phyloP scores from a whole-genome alignment of 306 rosid species.

The Vachellia pachyceras region DNA sequence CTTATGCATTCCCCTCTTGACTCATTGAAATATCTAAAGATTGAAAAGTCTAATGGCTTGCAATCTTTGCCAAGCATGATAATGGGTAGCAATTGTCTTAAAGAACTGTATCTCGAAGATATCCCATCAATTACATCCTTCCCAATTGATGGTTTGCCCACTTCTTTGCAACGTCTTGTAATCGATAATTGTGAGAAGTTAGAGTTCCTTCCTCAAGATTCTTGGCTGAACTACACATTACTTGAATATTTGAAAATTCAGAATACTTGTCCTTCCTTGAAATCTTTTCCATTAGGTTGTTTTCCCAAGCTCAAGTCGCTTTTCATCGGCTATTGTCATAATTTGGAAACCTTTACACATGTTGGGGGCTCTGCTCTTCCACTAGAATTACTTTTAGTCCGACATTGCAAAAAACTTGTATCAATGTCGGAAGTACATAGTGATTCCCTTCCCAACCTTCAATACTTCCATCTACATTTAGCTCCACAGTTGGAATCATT shows the following conservation, averaged over 20 bases:
- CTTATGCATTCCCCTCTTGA: not conserved
- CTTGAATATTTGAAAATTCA: not conserved
- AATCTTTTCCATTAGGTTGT: not conserved
- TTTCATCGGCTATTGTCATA: not conserved
- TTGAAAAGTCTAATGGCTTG: not conserved
- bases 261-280: not conserved
- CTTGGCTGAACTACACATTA: not conserved
- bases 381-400: rapidly evolving
- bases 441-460: not conserved
- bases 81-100: not conserved
- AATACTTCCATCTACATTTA: rapidly evolving
- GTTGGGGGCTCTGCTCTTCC: not conserved
- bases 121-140: not conserved
- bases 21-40: not conserved
- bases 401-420: rapidly evolving
- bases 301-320: not conserved
- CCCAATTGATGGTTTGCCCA: constrained; percentile 5
- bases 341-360: not conserved
- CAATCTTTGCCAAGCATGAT: constrained; percentile 12
- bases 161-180: not conserved
- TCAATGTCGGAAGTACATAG: not conserved
- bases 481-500: not conserved
- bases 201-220: not conserved
- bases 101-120: not conserved
- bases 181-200: not conserved